Conservation (phyloP, 148 eudicot genomes). For the Rhododendron henanense region DNA sequence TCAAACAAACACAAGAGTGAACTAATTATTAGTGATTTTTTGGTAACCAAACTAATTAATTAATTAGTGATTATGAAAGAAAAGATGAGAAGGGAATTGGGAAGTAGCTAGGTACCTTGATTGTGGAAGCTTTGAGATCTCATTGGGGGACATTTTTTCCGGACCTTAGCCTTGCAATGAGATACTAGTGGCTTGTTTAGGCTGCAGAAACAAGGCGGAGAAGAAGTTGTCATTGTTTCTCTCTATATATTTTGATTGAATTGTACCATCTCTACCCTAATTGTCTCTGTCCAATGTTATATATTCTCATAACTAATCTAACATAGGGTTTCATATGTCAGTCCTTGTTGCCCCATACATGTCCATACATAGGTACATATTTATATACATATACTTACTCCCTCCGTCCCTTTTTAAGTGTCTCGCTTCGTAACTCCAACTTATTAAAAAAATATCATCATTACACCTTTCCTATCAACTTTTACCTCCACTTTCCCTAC, state of each 20-base stretch:
- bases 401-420: too few species aligned
- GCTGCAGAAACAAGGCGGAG: background rate
- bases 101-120: background rate
- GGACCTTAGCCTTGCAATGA: background rate
- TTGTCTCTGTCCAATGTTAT: too few species aligned
- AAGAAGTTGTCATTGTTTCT: background rate
- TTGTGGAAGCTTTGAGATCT: conserved; percentile 7
- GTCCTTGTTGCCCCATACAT: background rate
- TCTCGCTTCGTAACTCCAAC: too few species aligned
- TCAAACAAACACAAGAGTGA: background rate
- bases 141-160: background rate
- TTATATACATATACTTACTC: background rate
- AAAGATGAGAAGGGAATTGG: background rate
- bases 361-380: background rate
- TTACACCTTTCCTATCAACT: too few species aligned
- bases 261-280: background rate
- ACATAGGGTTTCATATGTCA: too few species aligned
- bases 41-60: too few species aligned
- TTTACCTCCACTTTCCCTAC: too few species aligned
- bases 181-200: background rate
- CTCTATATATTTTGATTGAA: background rate
- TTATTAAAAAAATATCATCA: too few species aligned
- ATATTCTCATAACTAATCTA: too few species aligned
- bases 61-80: background rate
- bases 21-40: background rate